Base-by-base conservation (phyloP, 768 basidiomycete genomes). In the Auricularia heimuer region DNA sequence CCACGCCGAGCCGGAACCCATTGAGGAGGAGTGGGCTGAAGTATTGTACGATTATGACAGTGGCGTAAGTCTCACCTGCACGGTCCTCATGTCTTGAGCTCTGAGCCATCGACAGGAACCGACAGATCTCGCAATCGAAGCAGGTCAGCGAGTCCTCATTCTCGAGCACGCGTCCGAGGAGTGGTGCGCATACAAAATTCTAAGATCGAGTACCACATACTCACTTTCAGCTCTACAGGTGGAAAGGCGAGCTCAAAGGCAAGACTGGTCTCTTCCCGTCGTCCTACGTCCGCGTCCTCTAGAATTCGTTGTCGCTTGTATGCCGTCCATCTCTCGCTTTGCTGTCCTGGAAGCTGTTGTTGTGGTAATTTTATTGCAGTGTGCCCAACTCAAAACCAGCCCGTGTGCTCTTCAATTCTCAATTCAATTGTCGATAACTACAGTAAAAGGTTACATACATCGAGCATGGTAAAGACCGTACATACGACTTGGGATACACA, bases 21-120 rank as follows among this genome's bases (percentile, higher is more conserved):
- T 14, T 29, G 29, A 29, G 4, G 62, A 42, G 11, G 87, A 89
- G 67, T 92, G 90, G 90, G 89, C 83, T 16, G 85, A 91, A 69
- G 90, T 79, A 3, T 69, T 90, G 73, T 92, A 92, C 70, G 89
- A 89, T 66, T 92, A 89, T 76, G 76, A 76, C 54, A 85, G 89
- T 62, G 77, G 77, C 69, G 90, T 90, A 68, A 47, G 75, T 67
- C 14, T 4, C 0, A 54, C 36, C 8, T 63, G 11, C 8, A 6
- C 24, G 3, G 66, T 60, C 14, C 18, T 54, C 35, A 24, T 21
- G 35, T 45, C n/a, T 67, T 0, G 7, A 34, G 16, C 3, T 33
- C 16, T 39, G 16, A 37, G 3, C n/a, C 11, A 2, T 37, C 4
- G 63, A 39, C 65, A 92, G 90, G 90, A 90, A 66, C 72, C 85